Evolutionary conservation across 2,329 filamentous ascomycete species (phyloP).

Genomic region (Talaromyces islandicus): DNA sequence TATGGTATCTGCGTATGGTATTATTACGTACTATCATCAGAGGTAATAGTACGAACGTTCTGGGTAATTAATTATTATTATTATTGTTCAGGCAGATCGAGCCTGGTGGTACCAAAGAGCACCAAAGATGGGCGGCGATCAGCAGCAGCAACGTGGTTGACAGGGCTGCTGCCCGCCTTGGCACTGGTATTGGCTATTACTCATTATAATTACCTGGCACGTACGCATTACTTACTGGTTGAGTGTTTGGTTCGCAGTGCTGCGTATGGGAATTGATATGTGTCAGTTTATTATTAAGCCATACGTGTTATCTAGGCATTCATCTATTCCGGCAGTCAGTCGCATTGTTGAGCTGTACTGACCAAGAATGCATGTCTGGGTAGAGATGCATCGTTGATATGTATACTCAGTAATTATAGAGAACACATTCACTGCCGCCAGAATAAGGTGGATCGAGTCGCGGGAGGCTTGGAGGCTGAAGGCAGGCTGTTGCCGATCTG

Average conservation of each 20-base stretch:
- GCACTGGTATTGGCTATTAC: background rate
- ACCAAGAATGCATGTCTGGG: background rate
- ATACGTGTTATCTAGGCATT: background rate
- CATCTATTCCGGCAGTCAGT: background rate
- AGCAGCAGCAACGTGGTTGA: conserved; percentile 12
- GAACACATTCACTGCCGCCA: background rate
- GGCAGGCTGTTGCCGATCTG: background rate
- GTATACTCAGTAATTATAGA: too few relatives aligned
- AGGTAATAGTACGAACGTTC: too few relatives aligned
- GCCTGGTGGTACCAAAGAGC: background rate
- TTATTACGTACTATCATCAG: too few relatives aligned
- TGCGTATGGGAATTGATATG: too few relatives aligned
- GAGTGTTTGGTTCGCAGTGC: too few relatives aligned
- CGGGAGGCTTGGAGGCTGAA: background rate
- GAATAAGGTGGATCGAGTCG: background rate
- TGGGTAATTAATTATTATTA: too few relatives aligned
- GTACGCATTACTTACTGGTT: too few relatives aligned
- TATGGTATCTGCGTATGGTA: background rate
- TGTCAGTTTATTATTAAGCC: too few relatives aligned
- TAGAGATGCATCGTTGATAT: background rate
- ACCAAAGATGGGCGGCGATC: conserved; percentile 3
- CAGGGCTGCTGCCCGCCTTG: conserved; percentile 9
- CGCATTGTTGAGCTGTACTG: background rate
- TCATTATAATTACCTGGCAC: too few relatives aligned
- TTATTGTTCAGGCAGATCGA: background rate